These are phyloP conservation scores for Musa schizocarpa DNA, from an alignment of 176 grass and related monocot genomes.

Conservation along the genomic window DNA sequence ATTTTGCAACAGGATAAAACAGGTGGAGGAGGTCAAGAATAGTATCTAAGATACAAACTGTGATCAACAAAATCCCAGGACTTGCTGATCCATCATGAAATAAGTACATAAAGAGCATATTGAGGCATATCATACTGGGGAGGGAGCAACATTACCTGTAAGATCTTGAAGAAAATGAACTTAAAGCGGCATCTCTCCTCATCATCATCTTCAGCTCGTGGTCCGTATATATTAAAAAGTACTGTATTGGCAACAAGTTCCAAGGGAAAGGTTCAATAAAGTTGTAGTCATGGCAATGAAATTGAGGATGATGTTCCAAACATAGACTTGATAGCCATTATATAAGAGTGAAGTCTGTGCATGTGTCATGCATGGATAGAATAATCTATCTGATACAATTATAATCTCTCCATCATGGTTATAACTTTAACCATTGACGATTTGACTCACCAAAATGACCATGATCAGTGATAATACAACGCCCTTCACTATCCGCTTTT, in stretches of 20 bases:
- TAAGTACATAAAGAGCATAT: not conserved
- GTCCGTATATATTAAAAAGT: slow-evolving; percentile 95
- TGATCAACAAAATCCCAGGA: not conserved
- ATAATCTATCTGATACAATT: not conserved
- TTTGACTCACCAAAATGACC: slow-evolving; percentile 66
- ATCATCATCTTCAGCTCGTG: slow-evolving; percentile 68
- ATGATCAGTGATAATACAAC: slow-evolving; percentile 86
- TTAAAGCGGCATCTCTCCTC: slow-evolving; percentile 70
- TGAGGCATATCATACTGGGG: not conserved
- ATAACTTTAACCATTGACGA: not conserved
- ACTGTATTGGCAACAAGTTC: slow-evolving; percentile 27
- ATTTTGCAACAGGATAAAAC: not conserved
- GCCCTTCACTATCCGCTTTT: slow-evolving; percentile 75
- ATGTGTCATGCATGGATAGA: not conserved
- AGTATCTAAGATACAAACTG: not conserved
- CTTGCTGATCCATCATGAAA: not conserved
- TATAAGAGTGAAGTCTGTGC: not conserved
- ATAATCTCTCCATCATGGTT: not conserved
- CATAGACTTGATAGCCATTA: not conserved
- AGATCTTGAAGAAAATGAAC: slow-evolving; percentile 74
- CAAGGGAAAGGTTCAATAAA: not conserved
- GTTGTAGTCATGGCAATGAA: not conserved
- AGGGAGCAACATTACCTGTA: slow-evolving; percentile 42
- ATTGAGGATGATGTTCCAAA: not conserved
- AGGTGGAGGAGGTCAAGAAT: not conserved